Conservation (phyloP, 805 yeast genomes). For the Pichia scutulata region DNA sequence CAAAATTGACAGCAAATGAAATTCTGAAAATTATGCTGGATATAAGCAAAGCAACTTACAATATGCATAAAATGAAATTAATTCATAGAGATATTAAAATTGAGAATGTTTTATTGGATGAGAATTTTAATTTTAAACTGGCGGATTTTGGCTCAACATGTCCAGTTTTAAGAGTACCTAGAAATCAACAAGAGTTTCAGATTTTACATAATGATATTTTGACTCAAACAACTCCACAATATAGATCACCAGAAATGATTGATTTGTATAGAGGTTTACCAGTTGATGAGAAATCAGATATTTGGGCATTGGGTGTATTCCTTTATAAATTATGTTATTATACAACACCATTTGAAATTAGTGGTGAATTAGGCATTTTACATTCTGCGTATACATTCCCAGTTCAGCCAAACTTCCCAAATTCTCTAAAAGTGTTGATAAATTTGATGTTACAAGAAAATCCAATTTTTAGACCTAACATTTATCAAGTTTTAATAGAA, state of each 20-base stretch:
- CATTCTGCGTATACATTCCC: constrained; percentile 81
- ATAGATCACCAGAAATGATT: constrained; percentile 93
- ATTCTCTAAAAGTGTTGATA: constrained; percentile 66
- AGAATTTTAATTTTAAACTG: constrained; percentile 61
- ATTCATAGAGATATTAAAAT: constrained; percentile 92
- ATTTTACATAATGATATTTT: constrained; percentile 76
- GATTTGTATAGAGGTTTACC: constrained; percentile 78
- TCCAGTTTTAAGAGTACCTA: constrained; percentile 64
- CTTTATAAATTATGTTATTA: constrained; percentile 85
- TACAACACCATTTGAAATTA: constrained; percentile 91
- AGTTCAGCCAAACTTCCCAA: constrained; percentile 57
- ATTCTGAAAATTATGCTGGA: constrained; percentile 80
- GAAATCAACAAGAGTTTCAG: constrained; percentile 64
- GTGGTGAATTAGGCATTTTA: constrained; percentile 76
- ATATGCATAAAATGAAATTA: constrained; percentile 75
- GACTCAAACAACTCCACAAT: constrained; percentile 92
- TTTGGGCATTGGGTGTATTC: constrained; percentile 95
- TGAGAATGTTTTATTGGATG: constrained; percentile 83
- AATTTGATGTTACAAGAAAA: constrained; percentile 75
- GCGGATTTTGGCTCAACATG: constrained; percentile 93
- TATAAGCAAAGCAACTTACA: constrained; percentile 67
- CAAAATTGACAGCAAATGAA: constrained; percentile 69
- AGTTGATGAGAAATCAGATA: constrained; percentile 85
- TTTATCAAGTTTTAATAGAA: constrained; percentile 67
- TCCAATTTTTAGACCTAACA: constrained; percentile 77